Conservation (phyloP, 2,329 filamentous ascomycete species). For the Venturia effusa region DNA sequence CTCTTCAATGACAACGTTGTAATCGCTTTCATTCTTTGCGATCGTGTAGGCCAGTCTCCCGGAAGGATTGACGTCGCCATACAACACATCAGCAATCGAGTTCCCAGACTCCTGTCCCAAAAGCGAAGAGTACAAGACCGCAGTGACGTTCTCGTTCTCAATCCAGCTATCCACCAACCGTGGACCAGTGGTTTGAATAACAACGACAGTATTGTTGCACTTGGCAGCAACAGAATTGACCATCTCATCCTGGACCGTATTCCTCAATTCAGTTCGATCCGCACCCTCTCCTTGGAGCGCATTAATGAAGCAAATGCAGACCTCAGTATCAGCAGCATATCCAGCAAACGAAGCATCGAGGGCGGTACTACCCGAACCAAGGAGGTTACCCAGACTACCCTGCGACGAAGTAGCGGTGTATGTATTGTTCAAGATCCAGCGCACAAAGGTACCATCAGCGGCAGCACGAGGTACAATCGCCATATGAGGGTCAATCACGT, state of each 20-base stretch:
- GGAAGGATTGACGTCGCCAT: constrained; percentile 65
- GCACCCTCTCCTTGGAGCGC: constrained; percentile 71
- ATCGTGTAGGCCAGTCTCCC: constrained; percentile 76
- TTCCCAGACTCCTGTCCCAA: constrained; percentile 81
- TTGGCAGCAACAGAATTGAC: constrained; percentile 56
- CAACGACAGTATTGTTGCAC: constrained; percentile 28
- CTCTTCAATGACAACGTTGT: constrained; percentile 57
- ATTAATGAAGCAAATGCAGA: constrained; percentile 56
- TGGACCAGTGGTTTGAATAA: constrained; percentile 28
- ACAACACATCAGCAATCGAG: constrained; percentile 67
- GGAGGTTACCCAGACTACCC: neutral
- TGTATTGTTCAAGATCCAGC: neutral
- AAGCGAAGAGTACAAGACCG: constrained; percentile 71
- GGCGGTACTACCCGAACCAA: neutral
- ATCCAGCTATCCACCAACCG: constrained; percentile 25
- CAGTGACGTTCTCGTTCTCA: constrained; percentile 50
- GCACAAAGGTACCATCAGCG: constrained; percentile 72
- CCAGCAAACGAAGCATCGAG: neutral
- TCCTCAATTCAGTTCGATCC: constrained; percentile 63
- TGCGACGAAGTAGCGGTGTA: neutral
- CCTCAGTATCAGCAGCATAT: constrained; percentile 65
- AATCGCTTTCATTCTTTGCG: constrained; percentile 55
- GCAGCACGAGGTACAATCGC: constrained; percentile 52
- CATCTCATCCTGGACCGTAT: constrained; percentile 53
- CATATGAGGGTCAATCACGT: constrained; percentile 65